Percentiles rank a stretch among this genome's conserved stretches.
Conservation (phyloP, 352 stramenopile genomes). For the Pythium pyrilobum region DNA sequence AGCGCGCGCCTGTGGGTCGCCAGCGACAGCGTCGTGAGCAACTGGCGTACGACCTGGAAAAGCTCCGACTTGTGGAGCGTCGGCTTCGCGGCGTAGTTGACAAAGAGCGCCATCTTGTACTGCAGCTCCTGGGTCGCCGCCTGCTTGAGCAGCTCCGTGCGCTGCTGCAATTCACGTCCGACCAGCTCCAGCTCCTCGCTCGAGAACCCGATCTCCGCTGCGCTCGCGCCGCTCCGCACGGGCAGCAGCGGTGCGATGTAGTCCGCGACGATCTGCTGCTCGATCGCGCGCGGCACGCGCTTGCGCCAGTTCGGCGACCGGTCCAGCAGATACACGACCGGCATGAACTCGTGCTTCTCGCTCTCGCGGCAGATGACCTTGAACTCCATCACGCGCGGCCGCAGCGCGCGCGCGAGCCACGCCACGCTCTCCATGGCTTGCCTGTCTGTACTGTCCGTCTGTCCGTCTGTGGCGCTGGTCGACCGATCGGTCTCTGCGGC, state of each 20-base stretch:
- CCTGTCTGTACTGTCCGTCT: neutral
- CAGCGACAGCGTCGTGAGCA: slow-evolving; percentile 35
- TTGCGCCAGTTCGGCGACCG: slow-evolving; percentile 42
- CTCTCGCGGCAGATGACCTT: slow-evolving; percentile 67
- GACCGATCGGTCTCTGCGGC: neutral
- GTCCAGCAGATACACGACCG: slow-evolving; percentile 65
- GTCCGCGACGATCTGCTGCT: slow-evolving; percentile 47
- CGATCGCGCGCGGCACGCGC: slow-evolving; percentile 43
- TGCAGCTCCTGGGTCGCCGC: slow-evolving; percentile 33
- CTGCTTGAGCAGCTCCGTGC: slow-evolving; percentile 43
- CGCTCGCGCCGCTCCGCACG: neutral
- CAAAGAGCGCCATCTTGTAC: slow-evolving; percentile 63
- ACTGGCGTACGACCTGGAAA: slow-evolving; percentile 45
- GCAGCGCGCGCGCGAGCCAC: slow-evolving; percentile 40
- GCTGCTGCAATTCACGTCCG: slow-evolving; percentile 26
- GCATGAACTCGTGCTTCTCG: slow-evolving; percentile 78
- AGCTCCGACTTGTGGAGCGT: slow-evolving; percentile 39
- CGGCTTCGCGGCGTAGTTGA: slow-evolving; percentile 37
- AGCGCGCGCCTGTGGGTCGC: slow-evolving; percentile 41
- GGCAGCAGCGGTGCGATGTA: slow-evolving; percentile 50
- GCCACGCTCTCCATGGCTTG: neutral
- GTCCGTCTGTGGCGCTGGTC: neutral
- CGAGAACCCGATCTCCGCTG: slow-evolving; percentile 13
- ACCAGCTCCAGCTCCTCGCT: slow-evolving; percentile 25
- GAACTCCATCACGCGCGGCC: slow-evolving; percentile 70